Percentiles rank a stretch among this genome's conserved stretches.
Evolutionary conservation across 148 eudicot genomes (phyloP).

Genomic region (Silene latifolia): DNA sequence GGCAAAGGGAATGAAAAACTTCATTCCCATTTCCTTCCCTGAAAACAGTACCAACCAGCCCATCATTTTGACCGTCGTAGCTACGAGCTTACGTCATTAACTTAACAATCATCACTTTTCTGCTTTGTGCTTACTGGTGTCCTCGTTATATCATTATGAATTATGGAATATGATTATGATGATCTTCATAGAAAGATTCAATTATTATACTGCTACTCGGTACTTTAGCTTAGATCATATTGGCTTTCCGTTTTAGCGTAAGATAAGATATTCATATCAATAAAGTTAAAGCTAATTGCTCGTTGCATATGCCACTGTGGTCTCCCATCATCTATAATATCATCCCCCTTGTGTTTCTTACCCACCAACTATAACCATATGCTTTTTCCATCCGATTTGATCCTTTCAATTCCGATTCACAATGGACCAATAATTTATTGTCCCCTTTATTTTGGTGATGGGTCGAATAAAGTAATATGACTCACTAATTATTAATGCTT

Average conservation of each 20-base stretch:
- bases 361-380: slow-evolving; percentile 25
- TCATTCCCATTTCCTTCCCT: no score
- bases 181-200: background rate
- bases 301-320: background rate
- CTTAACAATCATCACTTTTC: background rate
- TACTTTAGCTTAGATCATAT: background rate
- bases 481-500: no score
- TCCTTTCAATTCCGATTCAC: background rate
- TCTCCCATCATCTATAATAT: background rate
- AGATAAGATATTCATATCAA: slow-evolving; percentile 17
- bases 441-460: slow-evolving; percentile 7
- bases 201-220: background rate
- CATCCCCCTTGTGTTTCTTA: slow-evolving; percentile 30
- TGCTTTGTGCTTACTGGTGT: no score
- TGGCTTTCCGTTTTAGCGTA: background rate
- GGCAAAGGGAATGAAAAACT: no score
- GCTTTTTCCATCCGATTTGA: slow-evolving; percentile 17
- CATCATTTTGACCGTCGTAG: no score
- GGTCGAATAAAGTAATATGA: slow-evolving; percentile 3
- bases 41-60: no score
- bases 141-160: no score
- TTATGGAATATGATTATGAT: no score
- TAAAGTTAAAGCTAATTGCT: slow-evolving; percentile 14
- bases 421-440: background rate
- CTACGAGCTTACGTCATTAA: no score